Evolutionary conservation across 2,329 filamentous ascomycete species (phyloP).

Genomic region (Epicoccum sorghinum): DNA sequence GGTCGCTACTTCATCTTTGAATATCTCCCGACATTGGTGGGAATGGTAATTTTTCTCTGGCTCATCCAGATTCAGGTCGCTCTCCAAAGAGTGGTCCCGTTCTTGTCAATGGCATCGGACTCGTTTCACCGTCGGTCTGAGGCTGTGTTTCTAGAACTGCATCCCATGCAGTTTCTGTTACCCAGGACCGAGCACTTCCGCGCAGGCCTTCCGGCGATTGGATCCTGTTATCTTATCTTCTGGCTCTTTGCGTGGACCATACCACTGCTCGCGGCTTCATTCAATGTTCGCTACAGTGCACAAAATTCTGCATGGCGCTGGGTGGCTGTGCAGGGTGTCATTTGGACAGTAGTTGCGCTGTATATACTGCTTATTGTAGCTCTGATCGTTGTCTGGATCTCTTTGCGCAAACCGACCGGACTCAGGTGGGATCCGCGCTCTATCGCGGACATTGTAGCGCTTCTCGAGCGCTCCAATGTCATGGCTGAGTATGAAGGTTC

Average conservation of each 20-base stretch:
- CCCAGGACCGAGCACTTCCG: conserved; percentile 72
- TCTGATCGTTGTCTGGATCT: conserved; percentile 64
- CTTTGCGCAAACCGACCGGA: conserved; percentile 73
- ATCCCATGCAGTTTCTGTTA: conserved; percentile 69
- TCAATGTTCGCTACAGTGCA: conserved; percentile 67
- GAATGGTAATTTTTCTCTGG: conserved; percentile 74
- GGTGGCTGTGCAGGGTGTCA: conserved; percentile 77
- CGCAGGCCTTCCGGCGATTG: conserved; percentile 70
- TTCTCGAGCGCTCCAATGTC: conserved; percentile 81
- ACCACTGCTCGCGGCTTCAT: conserved; percentile 79
- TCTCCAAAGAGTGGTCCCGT: conserved; percentile 78
- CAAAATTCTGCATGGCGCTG: conserved; percentile 73
- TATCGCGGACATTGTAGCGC: conserved; percentile 77
- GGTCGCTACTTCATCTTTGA: conserved; percentile 84
- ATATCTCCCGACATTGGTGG: conserved; percentile 80
- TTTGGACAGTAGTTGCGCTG: conserved; percentile 77
- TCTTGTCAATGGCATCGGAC: conserved; percentile 74
- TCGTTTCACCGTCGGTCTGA: conserved; percentile 64
- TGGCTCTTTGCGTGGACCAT: conserved; percentile 83
- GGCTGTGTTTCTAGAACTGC: conserved; percentile 67
- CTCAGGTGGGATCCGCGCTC: conserved; percentile 85
- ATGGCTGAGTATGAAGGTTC: conserved; percentile 73
- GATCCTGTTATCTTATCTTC: conserved; percentile 68
- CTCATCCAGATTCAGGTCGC: conserved; percentile 75
- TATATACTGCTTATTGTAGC: conserved; percentile 72